These are phyloP conservation scores for Schizosaccharomyces pombe DNA, from an alignment of 805 yeast genomes.

Conservation along the genomic window DNA sequence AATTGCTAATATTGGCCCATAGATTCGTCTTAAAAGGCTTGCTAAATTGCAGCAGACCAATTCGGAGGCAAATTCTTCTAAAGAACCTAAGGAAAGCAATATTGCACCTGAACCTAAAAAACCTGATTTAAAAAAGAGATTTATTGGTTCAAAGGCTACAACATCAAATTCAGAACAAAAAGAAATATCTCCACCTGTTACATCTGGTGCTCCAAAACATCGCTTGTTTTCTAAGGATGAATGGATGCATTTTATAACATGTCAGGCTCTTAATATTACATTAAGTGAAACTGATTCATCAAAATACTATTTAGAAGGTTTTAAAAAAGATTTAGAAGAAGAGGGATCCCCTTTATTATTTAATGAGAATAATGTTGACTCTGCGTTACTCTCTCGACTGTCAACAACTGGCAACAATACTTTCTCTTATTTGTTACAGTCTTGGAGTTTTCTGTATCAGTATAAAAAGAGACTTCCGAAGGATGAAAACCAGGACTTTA, in stretches of 20 bases:
- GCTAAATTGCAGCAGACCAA: background rate
- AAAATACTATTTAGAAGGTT: background rate
- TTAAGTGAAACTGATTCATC: background rate
- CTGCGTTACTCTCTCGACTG: background rate
- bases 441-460: conserved; percentile 12
- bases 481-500: conserved; percentile 15
- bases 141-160: background rate
- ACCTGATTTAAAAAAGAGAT: background rate
- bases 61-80: background rate
- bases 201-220: background rate
- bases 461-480: conserved; percentile 13
- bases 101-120: background rate
- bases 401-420: background rate
- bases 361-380: background rate
- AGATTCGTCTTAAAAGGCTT: background rate
- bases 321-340: background rate
- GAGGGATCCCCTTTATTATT: background rate
- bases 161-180: background rate
- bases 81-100: background rate
- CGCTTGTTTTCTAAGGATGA: background rate
- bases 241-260: background rate
- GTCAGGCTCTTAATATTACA: background rate
- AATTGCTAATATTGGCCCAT: background rate
- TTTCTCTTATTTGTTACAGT: background rate
- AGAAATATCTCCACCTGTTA: background rate